phyloP scores from a whole-genome alignment of 495 filamentous ascomycete genomes.

The Xylaria venustula region DNA sequence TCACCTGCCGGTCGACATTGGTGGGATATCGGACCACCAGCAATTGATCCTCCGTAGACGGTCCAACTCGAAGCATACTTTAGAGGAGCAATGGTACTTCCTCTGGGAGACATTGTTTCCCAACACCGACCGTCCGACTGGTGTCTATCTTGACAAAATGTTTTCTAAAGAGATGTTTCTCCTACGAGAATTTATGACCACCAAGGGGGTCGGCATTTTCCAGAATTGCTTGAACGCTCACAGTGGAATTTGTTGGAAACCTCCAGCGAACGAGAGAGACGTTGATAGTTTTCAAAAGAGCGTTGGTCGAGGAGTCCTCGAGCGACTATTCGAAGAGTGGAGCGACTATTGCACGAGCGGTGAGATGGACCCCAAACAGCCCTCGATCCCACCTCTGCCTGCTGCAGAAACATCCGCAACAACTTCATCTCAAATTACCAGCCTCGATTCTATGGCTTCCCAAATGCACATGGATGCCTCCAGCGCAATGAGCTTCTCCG shows the following conservation, averaged over 20 bases:
- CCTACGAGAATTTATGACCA: not conserved
- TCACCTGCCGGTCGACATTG: not conserved
- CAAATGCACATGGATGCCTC: too few relatives aligned
- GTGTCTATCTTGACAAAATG: not conserved
- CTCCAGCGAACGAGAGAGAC: not conserved
- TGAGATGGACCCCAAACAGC: too few relatives aligned
- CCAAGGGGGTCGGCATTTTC: not conserved
- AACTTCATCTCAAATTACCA: too few relatives aligned
- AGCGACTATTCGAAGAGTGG: too few relatives aligned
- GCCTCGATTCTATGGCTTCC: too few relatives aligned
- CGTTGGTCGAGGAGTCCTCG: not conserved
- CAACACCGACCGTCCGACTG: not conserved
- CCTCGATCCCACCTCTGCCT: too few relatives aligned
- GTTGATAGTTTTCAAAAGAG: not conserved
- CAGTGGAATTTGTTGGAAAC: not conserved
- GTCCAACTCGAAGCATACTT: not conserved
- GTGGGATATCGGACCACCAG: not conserved
- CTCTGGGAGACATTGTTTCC: not conserved
- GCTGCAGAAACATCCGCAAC: too few relatives aligned
- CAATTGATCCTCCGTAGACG: not conserved
- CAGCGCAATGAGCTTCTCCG: too few relatives aligned
- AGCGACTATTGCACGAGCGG: too few relatives aligned
- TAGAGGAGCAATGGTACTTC: not conserved
- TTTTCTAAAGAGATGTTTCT: not conserved
- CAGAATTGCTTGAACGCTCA: not conserved